Evolutionary conservation across 768 basidiomycete species (phyloP).

Genomic region (Tylopilus vinaceipallidus): DNA sequence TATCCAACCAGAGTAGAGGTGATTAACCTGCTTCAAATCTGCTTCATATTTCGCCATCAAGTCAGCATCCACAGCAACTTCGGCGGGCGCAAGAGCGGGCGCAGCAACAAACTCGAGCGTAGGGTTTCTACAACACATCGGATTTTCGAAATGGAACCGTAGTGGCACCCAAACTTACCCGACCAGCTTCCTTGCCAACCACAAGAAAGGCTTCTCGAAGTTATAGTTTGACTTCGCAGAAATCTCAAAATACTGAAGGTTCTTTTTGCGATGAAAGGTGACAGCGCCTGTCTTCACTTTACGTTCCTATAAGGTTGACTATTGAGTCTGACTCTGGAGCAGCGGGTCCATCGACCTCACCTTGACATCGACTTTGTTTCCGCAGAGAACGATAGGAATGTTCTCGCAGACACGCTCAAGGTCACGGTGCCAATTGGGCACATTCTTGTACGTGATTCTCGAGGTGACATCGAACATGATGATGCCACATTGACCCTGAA

Average conservation of each 20-base stretch:
- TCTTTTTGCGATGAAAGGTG: conserved; percentile 99
- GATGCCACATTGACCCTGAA: conserved; percentile 98
- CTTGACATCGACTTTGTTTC: conserved; percentile 99
- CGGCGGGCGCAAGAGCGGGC: conserved; percentile 91
- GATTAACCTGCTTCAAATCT: conserved; percentile 68
- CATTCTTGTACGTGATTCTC: conserved; percentile 99
- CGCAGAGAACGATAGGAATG: conserved; percentile 98
- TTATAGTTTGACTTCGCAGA: conserved; percentile 99
- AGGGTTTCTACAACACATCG: conserved; percentile 58
- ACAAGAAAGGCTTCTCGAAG: conserved; percentile 99
- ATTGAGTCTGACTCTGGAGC: conserved; percentile 3
- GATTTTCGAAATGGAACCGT: neutral
- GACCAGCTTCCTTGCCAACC: conserved; percentile 97
- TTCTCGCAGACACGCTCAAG: conserved; percentile 99
- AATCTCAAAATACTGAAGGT: conserved; percentile 99
- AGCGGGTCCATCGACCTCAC: conserved; percentile 42
- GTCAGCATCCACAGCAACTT: conserved; percentile 76
- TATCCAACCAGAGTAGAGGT: neutral
- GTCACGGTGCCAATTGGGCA: conserved; percentile 99
- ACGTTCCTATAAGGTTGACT: conserved; percentile 69
- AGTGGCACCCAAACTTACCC: conserved; percentile 55
- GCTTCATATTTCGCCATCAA: conserved; percentile 78
- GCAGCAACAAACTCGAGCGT: conserved; percentile 94
- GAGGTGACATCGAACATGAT: conserved; percentile 99
- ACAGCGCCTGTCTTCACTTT: conserved; percentile 99